Base-by-base conservation (phyloP, 140 eudicot species). In the Ambrosia hybrid region DNA sequence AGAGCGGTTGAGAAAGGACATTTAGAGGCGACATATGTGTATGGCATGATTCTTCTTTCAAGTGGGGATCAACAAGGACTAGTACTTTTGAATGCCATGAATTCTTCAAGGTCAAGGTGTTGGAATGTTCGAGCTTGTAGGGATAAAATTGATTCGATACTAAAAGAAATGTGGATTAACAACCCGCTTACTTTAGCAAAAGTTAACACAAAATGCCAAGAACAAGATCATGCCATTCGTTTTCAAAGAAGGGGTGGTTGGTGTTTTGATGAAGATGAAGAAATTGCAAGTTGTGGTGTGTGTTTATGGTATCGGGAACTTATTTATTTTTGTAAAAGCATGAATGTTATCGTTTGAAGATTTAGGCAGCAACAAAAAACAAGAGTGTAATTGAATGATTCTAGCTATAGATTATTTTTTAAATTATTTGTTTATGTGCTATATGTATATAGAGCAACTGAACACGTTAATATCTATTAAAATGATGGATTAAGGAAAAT, bases 111-210 rank as follows among this genome's bases (percentile, higher is more conserved):
- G 15, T 55, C 45, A 8, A 30, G 12, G n/a, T 3, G 6, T 5
- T 57, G 57, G 77, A 62, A 57, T 4, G 43, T 71, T 4, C 33
- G 30, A 64, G 67, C 34, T 12, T 81, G 68, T 45, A 78, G 85
- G 15, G 60, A 36, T 17, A 71, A 71, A 66, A 36, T 69, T 9
- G 5, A 21, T 6, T 46, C 34, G 11, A 11, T 76, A 3, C 21
- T 76, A 15, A 8, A 55, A 5, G 6, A 6, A 36, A 70, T 70
- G 61, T 71, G 81, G 81, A 66, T 81, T 55, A 65, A 65, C 26
- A 81, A 76, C 34, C 45, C 16, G 36, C 9, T 64, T 39, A 8
- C 65, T 56, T 5, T 62, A 15, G 52, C 41, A 45, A 9, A 57
- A 10, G 38, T 59, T 3, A 2, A 62, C 30, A 73, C 67, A 37